Evolutionary conservation across 306 rosid species (phyloP).

Genomic region (Vicia faba): DNA sequence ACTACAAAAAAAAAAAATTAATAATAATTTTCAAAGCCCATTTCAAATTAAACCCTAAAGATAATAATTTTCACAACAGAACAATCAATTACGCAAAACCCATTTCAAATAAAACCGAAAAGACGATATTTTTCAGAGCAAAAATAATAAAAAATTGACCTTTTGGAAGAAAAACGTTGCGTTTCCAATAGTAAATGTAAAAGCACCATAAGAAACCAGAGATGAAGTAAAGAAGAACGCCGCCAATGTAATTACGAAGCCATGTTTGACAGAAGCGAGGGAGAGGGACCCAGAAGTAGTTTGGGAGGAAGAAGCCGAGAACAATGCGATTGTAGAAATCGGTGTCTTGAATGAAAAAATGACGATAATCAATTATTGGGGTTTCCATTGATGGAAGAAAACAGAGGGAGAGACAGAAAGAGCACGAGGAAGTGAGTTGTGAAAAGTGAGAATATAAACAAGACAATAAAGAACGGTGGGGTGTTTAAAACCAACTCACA

Average conservation of each 20-base stretch:
- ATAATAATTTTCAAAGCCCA: constrained; percentile 1
- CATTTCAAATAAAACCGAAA: constrained; percentile 2
- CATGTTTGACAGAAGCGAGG: constrained; percentile 77
- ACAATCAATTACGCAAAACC: neutral
- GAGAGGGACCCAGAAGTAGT: constrained; percentile 51
- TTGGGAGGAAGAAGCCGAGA: constrained; percentile 57
- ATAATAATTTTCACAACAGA: neutral
- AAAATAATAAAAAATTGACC: constrained; percentile 35
- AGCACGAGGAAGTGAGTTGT: neutral
- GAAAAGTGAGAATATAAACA: no score
- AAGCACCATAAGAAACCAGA: constrained; percentile 79
- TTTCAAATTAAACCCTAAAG: neutral
- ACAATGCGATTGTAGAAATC: constrained; percentile 70
- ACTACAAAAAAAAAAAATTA: neutral
- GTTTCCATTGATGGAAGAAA: constrained; percentile 29
- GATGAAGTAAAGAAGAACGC: constrained; percentile 58
- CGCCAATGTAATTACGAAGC: constrained; percentile 88
- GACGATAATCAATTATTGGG: constrained; percentile 33
- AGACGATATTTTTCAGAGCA: no score
- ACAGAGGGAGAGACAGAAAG: neutral
- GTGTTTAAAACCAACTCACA: no score
- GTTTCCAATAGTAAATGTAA: constrained; percentile 71
- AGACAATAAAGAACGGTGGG: no score
- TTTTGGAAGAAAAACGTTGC: constrained; percentile 70
- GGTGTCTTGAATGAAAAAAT: constrained; percentile 64